phyloP scores from a whole-genome alignment of 306 rosid genomes.

The Lithocarpus polystachyus region DNA sequence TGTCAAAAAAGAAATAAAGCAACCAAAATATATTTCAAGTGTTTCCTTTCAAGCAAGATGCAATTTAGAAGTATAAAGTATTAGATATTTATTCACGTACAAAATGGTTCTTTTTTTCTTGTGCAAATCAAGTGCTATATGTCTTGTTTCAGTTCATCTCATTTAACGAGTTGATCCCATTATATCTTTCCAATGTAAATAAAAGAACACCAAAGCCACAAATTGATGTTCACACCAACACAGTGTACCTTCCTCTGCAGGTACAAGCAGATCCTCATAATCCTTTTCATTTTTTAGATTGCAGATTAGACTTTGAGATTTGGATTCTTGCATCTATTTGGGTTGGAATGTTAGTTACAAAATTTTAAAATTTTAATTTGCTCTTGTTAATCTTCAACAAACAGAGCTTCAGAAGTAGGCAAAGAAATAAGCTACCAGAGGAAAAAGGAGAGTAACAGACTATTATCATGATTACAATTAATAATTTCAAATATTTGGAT shows the following conservation, averaged over 20 bases:
- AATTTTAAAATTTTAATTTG: no score
- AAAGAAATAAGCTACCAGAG: no score
- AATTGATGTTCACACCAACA: neutral
- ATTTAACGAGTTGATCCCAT: conserved; percentile 7
- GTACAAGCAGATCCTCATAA: neutral
- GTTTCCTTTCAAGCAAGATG: neutral
- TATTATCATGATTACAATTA: neutral
- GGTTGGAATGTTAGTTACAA: no score
- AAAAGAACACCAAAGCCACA: neutral
- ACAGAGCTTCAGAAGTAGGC: no score
- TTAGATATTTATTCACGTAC: neutral
- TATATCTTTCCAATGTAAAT: neutral
- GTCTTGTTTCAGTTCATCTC: neutral
- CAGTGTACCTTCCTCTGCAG: neutral
- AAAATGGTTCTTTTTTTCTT: neutral
- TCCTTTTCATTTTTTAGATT: no score
- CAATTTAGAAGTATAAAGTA: conserved; percentile 6
- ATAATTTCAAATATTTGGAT: neutral
- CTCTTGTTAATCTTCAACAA: no score
- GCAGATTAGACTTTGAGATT: no score
- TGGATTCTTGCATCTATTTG: no score
- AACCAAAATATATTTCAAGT: neutral
- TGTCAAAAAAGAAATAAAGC: conserved; percentile 37
- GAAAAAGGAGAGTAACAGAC: neutral
- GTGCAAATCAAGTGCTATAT: neutral